Evolutionary conservation across 2,329 filamentous ascomycete species (phyloP).

Genomic region (Neodidymelliopsis sp.): DNA sequence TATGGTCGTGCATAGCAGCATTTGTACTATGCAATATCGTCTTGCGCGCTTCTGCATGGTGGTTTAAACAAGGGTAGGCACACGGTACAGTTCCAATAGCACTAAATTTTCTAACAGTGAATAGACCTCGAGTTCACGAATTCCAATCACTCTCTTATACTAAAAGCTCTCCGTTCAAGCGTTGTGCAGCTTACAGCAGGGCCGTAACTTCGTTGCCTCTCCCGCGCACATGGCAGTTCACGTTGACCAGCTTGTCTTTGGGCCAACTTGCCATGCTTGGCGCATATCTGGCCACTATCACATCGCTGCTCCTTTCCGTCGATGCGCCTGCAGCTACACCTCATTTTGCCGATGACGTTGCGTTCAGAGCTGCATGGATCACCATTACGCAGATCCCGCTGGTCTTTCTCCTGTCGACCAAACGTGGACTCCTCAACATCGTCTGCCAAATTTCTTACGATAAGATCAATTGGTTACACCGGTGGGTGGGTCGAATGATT

Average conservation of each 20-base stretch:
- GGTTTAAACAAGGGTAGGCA: constrained; percentile 20
- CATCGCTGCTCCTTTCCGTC: constrained; percentile 25
- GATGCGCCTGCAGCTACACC: constrained; percentile 29
- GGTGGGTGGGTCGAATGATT: constrained; percentile 32
- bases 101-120: too few relatives aligned
- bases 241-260: constrained; percentile 2
- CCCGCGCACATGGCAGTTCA: neutral
- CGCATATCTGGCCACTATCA: constrained; percentile 16
- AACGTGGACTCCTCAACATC: constrained; percentile 33
- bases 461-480: constrained; percentile 34
- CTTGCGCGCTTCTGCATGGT: constrained; percentile 13
- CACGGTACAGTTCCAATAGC: too few relatives aligned
- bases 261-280: constrained; percentile 16
- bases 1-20: constrained; percentile 25
- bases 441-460: constrained; percentile 32
- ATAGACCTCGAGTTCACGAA: too few relatives aligned
- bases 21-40: constrained; percentile 8
- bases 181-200: constrained; percentile 7
- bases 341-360: constrained; percentile 40
- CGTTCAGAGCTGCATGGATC: constrained; percentile 42
- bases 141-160: too few relatives aligned
- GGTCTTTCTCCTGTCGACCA: constrained; percentile 36
- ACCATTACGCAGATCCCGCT: constrained; percentile 39
- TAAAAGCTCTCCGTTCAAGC: neutral
- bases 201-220: constrained; percentile 16